Percentiles rank a stretch among this genome's conserved stretches.
These are phyloP conservation scores for Collybia sordida DNA, from an alignment of 768 basidiomycete genomes.

Conservation along the genomic window DNA sequence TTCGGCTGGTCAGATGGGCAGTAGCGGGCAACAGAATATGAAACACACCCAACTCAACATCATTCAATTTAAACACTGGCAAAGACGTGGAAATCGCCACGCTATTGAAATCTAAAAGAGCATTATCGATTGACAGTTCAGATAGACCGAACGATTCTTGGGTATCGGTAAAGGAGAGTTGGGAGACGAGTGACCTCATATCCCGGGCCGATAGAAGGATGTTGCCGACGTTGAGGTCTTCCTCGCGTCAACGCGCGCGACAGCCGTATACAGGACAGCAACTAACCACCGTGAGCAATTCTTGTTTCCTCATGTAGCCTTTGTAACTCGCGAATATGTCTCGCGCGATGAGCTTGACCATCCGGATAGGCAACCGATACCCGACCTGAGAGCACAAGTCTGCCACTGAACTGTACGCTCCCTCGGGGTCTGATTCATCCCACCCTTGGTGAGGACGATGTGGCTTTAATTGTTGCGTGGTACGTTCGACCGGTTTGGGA, in stretches of 20 bases:
- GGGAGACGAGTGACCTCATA: constrained; percentile 15
- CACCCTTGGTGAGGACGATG: constrained; percentile 3
- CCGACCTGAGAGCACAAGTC: constrained; percentile 21
- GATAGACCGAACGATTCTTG: constrained; percentile 2
- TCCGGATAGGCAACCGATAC: constrained; percentile 19
- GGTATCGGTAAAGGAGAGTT: constrained; percentile 11
- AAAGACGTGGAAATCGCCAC: constrained; percentile 8
- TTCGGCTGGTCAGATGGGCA: not conserved
- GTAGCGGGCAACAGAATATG: too few relatives aligned
- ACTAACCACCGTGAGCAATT: constrained; percentile 17
- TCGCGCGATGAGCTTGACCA: constrained; percentile 25
- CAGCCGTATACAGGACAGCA: not conserved
- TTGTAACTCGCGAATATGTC: constrained; percentile 21
- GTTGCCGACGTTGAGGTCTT: constrained; percentile 18
- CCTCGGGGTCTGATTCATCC: constrained; percentile 14
- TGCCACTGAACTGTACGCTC: constrained; percentile 18
- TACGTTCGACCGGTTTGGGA: too few relatives aligned
- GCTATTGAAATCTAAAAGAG: constrained; percentile 8
- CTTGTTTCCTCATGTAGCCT: constrained; percentile 12
- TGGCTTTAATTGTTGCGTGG: too few relatives aligned
- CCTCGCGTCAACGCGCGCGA: not conserved
- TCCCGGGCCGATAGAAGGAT: constrained; percentile 16
- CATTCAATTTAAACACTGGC: constrained; percentile 7
- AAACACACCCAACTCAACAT: constrained; percentile 3
- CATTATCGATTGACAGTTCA: constrained; percentile 3